A percentile compares a stretch with the other conserved stretches of the same genome.
phyloP scores from a whole-genome alignment of 1,139 yeast species.

The Zygosaccharomyces pseudobailii region DNA sequence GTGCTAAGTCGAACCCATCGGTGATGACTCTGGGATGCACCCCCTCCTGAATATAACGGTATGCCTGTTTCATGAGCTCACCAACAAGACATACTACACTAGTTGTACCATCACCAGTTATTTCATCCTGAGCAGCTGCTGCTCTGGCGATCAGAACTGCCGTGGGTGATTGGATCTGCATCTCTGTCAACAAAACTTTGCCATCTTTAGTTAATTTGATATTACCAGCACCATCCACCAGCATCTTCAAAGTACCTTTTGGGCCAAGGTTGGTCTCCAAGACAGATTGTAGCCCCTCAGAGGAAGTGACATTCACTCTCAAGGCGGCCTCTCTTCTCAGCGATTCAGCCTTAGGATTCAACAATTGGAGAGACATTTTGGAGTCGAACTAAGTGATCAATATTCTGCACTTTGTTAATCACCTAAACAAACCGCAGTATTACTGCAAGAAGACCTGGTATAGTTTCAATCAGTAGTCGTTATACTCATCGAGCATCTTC shows the following conservation, averaged over 20 bases:
- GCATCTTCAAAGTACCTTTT: conserved; percentile 91
- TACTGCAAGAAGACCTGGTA: background rate
- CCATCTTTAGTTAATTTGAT: conserved; percentile 97
- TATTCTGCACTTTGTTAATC: background rate
- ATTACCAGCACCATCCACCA: conserved; percentile 95
- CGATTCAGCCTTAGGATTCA: conserved; percentile 96
- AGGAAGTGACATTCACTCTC: conserved; percentile 92
- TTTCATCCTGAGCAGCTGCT: conserved; percentile 97
- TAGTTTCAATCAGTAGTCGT: background rate
- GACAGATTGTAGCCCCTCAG: conserved; percentile 93
- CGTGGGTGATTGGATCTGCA: conserved; percentile 99
- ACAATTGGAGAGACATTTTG: conserved; percentile 58
- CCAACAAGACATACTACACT: conserved; percentile 94
- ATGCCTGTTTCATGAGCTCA: conserved; percentile 90
- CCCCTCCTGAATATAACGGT: conserved; percentile 86
- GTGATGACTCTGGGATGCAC: conserved; percentile 92
- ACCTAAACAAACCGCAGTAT: background rate
- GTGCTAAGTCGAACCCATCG: conserved; percentile 91
- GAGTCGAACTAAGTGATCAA: background rate
- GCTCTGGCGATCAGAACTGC: conserved; percentile 99
- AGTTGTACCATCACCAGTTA: conserved; percentile 99
- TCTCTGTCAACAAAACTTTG: conserved; percentile 83
- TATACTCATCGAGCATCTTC: background rate
- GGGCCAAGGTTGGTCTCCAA: conserved; percentile 92
- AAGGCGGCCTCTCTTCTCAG: conserved; percentile 91